Evolutionary conservation across 176 grass and related monocot genomes (phyloP), one percentile per base, ranked within the genome.

Genomic region (Neostapfia colusana): DNA sequence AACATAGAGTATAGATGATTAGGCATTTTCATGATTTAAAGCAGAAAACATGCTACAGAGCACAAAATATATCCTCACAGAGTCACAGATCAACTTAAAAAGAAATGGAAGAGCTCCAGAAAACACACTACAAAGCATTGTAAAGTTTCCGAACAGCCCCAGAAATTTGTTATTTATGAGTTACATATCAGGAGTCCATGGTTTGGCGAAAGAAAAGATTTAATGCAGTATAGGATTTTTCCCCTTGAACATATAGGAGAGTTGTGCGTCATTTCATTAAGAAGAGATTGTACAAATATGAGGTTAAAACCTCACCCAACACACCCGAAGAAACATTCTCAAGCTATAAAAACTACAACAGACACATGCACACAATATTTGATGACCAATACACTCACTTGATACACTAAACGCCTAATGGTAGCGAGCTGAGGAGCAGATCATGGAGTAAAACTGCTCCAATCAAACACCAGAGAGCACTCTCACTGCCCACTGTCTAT

Each of bases 1-100:
- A 78, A 73, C 65, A 78, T 78, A 78, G 31, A 31, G 31, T 31
- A 1, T 31, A 31, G 40, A 77, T 58, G 18, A 68, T 8, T 17
- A 66, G 41, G 38, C 66, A 23, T 84, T 84, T 83, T 65, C 63
- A 72, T 78, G 42, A 77, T 71, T 54, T 25, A 50, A 56, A 86
- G 51, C 4, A 53, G 44, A 66, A 71, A 83, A 72, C 61, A 35
- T 73, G 60, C 74, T 75, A 50, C 10, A 76, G 15, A 59, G 7
- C 13, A 68, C 14, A 75, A 8, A 67, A 44, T 1, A 57, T 25
- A 48, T 58, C 58, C 6, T 45, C 18, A 57, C 5, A 87, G 21
- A 65, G 4, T 45, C 18, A 57, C 5, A 87, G 21, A 65, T 16
- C n/a, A 77, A 9, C n/a, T 54, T 21, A 17, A 49, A 49, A 63